phyloP scores from a whole-genome alignment of 306 rosid species.

The Prunus campanulata region DNA sequence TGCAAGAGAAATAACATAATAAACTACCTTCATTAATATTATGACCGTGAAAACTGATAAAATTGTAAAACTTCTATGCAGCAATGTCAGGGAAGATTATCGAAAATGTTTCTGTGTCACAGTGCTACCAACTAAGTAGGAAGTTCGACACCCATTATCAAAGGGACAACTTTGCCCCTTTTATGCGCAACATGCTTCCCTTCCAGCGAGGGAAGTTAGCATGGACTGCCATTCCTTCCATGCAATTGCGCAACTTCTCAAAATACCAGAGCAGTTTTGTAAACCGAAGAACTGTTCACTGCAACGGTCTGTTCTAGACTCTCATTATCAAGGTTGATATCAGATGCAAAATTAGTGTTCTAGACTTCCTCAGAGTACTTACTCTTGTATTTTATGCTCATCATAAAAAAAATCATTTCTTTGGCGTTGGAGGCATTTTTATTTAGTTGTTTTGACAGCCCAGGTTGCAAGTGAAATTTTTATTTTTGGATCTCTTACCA shows the following conservation, averaged over 20 bases:
- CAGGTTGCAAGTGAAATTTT: neutral
- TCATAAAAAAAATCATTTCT: neutral
- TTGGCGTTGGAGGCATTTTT: constrained; percentile 6
- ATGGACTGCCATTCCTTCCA: constrained; percentile 73
- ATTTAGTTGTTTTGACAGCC: constrained; percentile 7
- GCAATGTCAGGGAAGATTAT: constrained; percentile 85
- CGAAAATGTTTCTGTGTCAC: constrained; percentile 78
- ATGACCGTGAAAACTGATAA: constrained; percentile 49
- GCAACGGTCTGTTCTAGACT: constrained; percentile 98
- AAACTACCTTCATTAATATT: constrained; percentile 25
- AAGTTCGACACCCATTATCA: constrained; percentile 45
- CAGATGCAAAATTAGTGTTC: constrained; percentile 31
- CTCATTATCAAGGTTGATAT: constrained; percentile 56
- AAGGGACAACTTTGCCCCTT: constrained; percentile 74
- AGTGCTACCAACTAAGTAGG: constrained; percentile 68
- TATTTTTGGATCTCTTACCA: neutral
- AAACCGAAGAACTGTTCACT: constrained; percentile 55
- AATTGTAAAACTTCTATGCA: constrained; percentile 72
- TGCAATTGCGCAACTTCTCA: constrained; percentile 67
- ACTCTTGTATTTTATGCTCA: neutral
- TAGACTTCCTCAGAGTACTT: constrained; percentile 28
- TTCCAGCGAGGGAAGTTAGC: constrained; percentile 76
- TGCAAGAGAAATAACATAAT: constrained; percentile 1
- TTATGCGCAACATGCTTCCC: constrained; percentile 58
- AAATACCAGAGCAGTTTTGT: constrained; percentile 50